Base-by-base conservation (phyloP, 345 rosid species). In the Camelina neglecta region DNA sequence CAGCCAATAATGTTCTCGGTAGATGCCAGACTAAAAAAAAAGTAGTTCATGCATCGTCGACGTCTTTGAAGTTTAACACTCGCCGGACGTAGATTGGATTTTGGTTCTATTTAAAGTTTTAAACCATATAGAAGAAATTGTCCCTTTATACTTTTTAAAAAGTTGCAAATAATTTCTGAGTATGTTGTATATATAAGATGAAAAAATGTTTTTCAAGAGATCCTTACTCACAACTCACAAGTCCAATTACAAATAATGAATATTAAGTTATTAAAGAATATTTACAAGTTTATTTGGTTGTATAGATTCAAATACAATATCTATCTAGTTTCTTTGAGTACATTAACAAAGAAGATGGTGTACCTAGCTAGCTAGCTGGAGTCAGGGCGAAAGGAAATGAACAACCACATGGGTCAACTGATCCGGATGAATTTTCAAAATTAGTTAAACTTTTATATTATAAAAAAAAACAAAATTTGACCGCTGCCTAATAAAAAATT, bases 1-100 rank as follows among this genome's bases (percentile, higher is more conserved):
- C 67, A 39, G 38, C 53, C 67, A 66, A 49, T 58, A 49, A 48
- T 74, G 8, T 74, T 74, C 66, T 31, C 49, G 1, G 41, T 23
- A 12, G 58, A 65, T 74, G 53, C 73, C 65, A 44, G 15, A 33
- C 10, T 55, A 26, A 7, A 31, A n/a, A 50, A 26, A 8, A 18
- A 41, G 13, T 26, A 54, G 56, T 31, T 41, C 47, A 63, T 53
- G 56, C 63, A 54, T 11, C 18, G 75, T 11, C 18, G 75, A 48
- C 45, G 69, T 29, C 29, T 33, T 49, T 18, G 4, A 18, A 50
- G 11, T 51, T 51, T 36, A 50, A 7, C 9, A n/a, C 29, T 9
- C 5, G 31, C 31, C 31, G 39, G 15, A 64, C 55, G 36, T 8
- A 47, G 55, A 47, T 47, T n/a, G n/a, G 15, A 10, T 29, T 64